Base-by-base conservation (phyloP, 148 eudicot genomes). In the Polygonum maritimum region DNA sequence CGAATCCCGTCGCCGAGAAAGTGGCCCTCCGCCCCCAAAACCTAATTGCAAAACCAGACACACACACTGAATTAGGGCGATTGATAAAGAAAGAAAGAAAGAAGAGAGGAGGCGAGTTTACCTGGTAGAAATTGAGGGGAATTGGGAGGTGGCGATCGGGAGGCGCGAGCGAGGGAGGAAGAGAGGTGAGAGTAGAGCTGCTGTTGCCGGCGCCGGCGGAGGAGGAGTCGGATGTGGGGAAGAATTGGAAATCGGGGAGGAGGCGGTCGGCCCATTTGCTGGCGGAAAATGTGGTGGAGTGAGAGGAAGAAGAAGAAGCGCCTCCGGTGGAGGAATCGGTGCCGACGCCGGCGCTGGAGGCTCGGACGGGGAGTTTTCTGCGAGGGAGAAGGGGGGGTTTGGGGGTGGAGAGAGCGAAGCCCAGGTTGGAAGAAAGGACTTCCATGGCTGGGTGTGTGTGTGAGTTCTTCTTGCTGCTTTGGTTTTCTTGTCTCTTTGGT, bases 211-310 rank as follows among this genome's bases (percentile, higher is more conserved):
- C 1, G 40, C 65, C 3, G 77, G 76, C 2, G 31, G 78, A 26
- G 48, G 79, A 1, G 48, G 80, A 13, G 79, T 51, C 11, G 55
- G 78, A 75, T 44, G 87, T 16, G 47, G 93, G 93, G 49, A 84
- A 83, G 80, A 90, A 90, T 51, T 94, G 98, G 86, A 94, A 94
- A 84, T 94, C 98, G 69, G 97, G 65, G 82, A 94, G 82, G 63
- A 94, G 96, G 65, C 98, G 98, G 80, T 94, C 88, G 65, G 97
- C 96, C 98, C 97, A 94, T 86, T 88, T 94, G 84, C 89, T 89
- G 75, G 86, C 83, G 82, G 93, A 79, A 77, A 81, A 84, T 65
- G 79, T 80, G 62, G 82, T 69, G 75, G 33, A 63, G 33, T 63
- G 12, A 26, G 69, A 63, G 11, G 69, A 39, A 3, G 31, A 26